Evolutionary conservation across 2,329 filamentous ascomycete species (phyloP).

Genomic region (Penicillium sclerotigenum): DNA sequence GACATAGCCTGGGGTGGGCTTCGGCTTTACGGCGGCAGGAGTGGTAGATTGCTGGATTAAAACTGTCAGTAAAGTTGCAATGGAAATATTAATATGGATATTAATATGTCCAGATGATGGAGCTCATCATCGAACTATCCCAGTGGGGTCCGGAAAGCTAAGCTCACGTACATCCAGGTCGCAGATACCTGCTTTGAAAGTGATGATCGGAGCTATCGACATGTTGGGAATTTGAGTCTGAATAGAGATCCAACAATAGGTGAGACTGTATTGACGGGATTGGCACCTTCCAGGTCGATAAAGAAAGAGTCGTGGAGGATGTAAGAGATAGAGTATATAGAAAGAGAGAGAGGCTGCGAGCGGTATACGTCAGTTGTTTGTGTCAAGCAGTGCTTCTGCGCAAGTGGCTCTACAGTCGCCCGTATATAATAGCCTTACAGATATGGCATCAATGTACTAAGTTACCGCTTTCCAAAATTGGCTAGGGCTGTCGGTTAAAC

Average conservation of each 20-base stretch:
- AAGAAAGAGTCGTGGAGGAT: slow-evolving; percentile 1
- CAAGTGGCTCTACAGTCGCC: slow-evolving; percentile 8
- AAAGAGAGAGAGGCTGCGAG: slow-evolving; percentile 20
- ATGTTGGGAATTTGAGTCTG: slow-evolving; percentile 49
- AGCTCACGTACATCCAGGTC: slow-evolving; percentile 68
- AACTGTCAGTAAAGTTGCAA: slow-evolving; percentile 9
- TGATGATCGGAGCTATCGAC: slow-evolving; percentile 83
- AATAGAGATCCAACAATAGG: not conserved
- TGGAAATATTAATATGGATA: not conserved
- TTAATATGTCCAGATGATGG: not conserved
- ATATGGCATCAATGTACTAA: slow-evolving; percentile 10
- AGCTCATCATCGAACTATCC: slow-evolving; percentile 1
- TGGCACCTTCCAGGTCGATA: slow-evolving; percentile 12
- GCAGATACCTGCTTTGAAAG: slow-evolving; percentile 93
- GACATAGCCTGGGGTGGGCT: slow-evolving; percentile 75
- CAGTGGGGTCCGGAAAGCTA: not conserved
- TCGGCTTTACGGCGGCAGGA: slow-evolving; percentile 70
- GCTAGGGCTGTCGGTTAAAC: slow-evolving; percentile 24
- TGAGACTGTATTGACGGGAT: slow-evolving; percentile 1
- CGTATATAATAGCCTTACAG: slow-evolving; percentile 10
- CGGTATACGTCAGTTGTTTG: slow-evolving; percentile 32
- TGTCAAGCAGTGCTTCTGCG: slow-evolving; percentile 20
- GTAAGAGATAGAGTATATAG: slow-evolving; percentile 13
- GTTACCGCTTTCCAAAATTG: slow-evolving; percentile 7
- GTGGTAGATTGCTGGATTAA: slow-evolving; percentile 49